Evolutionary conservation across 2,329 filamentous ascomycete species (phyloP).

Genomic region (Colletotrichum eremochloae): DNA sequence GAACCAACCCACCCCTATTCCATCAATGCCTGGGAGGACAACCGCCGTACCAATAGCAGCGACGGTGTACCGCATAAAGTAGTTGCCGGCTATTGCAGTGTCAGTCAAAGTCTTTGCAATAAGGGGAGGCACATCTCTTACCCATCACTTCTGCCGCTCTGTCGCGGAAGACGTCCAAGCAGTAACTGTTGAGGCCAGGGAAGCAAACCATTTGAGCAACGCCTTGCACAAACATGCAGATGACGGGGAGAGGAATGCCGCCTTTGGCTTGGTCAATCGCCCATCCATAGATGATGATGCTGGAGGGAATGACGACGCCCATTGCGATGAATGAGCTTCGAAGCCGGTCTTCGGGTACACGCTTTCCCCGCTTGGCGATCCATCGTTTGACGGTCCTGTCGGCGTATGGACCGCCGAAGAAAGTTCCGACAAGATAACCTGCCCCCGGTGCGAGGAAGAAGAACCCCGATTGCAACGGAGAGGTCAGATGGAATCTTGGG

Average conservation of each 20-base stretch:
- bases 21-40: constrained; percentile 79
- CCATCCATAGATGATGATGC: constrained; percentile 79
- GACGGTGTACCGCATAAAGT: constrained; percentile 82
- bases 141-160: constrained; percentile 41
- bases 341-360: constrained; percentile 78
- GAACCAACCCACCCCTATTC: constrained; percentile 86
- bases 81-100: constrained; percentile 74
- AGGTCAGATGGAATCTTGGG: constrained; percentile 74
- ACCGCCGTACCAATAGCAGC: constrained; percentile 78
- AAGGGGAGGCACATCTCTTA: not conserved
- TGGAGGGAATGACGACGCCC: constrained; percentile 71
- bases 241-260: constrained; percentile 66
- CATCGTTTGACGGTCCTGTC: constrained; percentile 74
- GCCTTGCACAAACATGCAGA: constrained; percentile 78
- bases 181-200: constrained; percentile 74
- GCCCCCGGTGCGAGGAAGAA: constrained; percentile 79
- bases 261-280: constrained; percentile 52
- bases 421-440: constrained; percentile 75
- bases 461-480: constrained; percentile 73
- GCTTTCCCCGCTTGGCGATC: constrained; percentile 67
- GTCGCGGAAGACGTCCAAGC: constrained; percentile 40
- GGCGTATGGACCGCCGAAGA: constrained; percentile 77
- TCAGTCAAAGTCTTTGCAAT: not conserved
- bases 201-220: constrained; percentile 79
- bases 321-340: constrained; percentile 72